phyloP scores from a whole-genome alignment of 2,329 filamentous ascomycete species.

The Elsinoe batatas region DNA sequence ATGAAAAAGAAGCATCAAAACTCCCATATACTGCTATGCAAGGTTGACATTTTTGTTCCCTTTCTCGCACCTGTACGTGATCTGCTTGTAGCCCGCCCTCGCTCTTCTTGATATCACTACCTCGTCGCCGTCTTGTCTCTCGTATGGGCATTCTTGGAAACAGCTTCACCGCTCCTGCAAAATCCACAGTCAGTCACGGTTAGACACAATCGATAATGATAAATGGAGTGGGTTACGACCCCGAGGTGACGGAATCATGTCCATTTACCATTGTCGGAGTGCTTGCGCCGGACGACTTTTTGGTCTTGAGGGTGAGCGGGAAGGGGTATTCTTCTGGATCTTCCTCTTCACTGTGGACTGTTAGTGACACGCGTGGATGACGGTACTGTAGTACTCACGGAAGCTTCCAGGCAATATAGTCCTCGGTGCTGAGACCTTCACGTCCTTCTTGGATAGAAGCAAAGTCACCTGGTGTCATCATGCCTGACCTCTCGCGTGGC shows the following conservation, averaged over 20 bases:
- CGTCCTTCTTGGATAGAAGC: conserved; percentile 89
- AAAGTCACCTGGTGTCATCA: conserved; percentile 99
- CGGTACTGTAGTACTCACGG: conserved; percentile 83
- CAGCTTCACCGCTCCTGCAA: conserved; percentile 7
- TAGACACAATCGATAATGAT: neutral
- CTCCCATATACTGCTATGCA: conserved; percentile 9
- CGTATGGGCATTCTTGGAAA: neutral
- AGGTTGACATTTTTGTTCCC: conserved; percentile 3
- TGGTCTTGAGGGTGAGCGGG: conserved; percentile 54
- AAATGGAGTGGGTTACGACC: conserved; percentile 3
- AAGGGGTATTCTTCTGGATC: conserved; percentile 71
- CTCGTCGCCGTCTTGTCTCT: neutral
- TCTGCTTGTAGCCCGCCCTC: neutral
- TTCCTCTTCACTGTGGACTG: conserved; percentile 66
- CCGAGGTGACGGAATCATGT: conserved; percentile 14
- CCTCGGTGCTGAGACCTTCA: conserved; percentile 88
- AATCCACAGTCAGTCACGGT: neutral
- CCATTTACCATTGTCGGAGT: conserved; percentile 19
- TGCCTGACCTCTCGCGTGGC: conserved; percentile 78
- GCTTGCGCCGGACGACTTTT: conserved; percentile 22
- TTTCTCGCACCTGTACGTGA: neutral
- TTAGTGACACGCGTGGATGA: too few species aligned
- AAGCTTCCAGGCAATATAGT: conserved; percentile 96
- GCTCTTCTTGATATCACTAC: neutral
- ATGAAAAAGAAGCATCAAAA: neutral